Evolutionary conservation across 106 monocot genomes (phyloP), one percentile per base, ranked within the genome.

Genomic region (Vanilla planifolia): DNA sequence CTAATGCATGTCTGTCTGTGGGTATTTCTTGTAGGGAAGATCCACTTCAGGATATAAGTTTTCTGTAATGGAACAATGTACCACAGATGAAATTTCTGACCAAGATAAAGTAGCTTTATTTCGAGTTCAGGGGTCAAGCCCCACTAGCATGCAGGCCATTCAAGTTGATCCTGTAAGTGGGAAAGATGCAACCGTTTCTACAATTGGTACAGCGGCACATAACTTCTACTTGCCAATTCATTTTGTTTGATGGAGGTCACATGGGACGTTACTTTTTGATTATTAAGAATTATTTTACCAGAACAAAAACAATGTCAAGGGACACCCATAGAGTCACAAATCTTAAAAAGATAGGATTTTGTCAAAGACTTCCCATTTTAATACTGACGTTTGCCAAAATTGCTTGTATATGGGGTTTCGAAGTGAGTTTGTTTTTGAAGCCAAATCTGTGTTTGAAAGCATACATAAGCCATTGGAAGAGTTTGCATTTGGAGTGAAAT

Each of bases 81-180:
- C 24, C 9, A 20, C 33, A 37, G 66, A 74, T 61, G 70, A 70
- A 25, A 66, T 46, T 29, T 58, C 53, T 51, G 25, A 53, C 28
- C 58, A 71, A 32, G 62, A 79, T 22, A 59, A 55, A 6, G 15
- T 55, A 7, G 41, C 71, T 51, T 66, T 84, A 39, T 84, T 84
- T 56, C 69, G 83, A 28, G 48, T 84, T 55, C 83, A 84, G 70
- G 83, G 83, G 33, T 64, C 66, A 50, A 55, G 61, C 63, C 64
- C 62, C 67, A 46, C 67, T 45, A 75, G 71, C 66, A 60, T 79
- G 66, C 78, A 79, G 58, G 83, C 79, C 44, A 72, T 84, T 26
- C 78, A 84, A 67, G 83, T 84, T 64, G 75, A 79, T 62, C 64
- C 50, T 39, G 83, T 84, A 75, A 53, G 65, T 75, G 28, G 53